Conservation (phyloP, 73 alveolate genomes). For the Strombidium stylifer region DNA sequence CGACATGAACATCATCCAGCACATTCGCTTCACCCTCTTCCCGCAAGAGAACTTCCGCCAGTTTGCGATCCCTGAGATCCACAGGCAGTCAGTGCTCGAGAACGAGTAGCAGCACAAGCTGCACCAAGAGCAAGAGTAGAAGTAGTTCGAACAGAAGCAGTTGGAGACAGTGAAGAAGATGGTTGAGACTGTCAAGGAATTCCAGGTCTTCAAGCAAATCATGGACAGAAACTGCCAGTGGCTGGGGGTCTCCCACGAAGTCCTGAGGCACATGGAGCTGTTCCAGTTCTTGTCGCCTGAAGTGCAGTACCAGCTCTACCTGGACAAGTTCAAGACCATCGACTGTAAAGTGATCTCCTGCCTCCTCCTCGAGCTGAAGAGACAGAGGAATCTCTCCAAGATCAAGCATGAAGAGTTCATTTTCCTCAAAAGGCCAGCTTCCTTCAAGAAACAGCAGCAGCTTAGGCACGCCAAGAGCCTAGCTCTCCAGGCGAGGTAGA, state of each 20-base stretch:
- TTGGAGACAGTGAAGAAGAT: not conserved
- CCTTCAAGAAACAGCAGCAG: not conserved
- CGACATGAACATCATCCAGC: not conserved
- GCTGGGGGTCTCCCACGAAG: not conserved
- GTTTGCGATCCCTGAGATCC: not conserved
- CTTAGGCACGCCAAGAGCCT: not conserved
- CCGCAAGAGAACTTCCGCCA: not conserved
- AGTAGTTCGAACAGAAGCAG: not conserved
- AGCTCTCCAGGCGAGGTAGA: not conserved
- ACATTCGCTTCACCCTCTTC: not conserved
- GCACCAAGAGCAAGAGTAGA: not conserved
- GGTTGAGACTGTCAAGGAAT: conserved; percentile 8
- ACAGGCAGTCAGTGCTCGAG: too few species aligned
- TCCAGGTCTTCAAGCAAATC: conserved; percentile 3
- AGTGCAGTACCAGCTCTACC: too few species aligned
- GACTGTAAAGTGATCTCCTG: conserved; percentile 25
- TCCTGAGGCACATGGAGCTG: too few species aligned
- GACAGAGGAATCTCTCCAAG: conserved; percentile 10
- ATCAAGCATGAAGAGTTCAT: conserved; percentile 32
- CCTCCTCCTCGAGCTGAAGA: conserved; percentile 11
- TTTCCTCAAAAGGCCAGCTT: conserved; percentile 21
- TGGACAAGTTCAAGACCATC: conserved; percentile 16
- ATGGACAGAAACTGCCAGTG: conserved; percentile 29
- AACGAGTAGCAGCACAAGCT: not conserved
- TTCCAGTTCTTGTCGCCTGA: too few species aligned